Evolutionary conservation across 306 rosid species (phyloP), one percentile per base, ranked within the genome.

Genomic region (Fagus sylvatica): DNA sequence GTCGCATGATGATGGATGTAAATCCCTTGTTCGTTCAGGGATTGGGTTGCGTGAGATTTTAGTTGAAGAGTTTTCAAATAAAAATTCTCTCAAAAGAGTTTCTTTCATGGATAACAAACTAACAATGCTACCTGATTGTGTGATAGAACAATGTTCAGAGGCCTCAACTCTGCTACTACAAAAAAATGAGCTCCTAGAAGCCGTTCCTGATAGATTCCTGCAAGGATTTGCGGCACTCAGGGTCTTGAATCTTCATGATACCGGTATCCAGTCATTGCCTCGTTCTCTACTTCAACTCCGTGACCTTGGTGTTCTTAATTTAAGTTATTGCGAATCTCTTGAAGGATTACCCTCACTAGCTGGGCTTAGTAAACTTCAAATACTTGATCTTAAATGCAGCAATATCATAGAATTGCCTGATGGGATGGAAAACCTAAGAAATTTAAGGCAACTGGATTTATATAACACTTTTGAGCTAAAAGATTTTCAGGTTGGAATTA

Each of bases 261-360:
- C 81, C 37, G 7, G 15, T 1, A 78, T 78, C 72, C 19, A 11
- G 1, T 55, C 71, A 60, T 37, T 78, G 76, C 76, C 81, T 49
- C 17, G 19, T 78, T 78, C 81, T 71, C 51, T 78, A 46, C 65
- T 59, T 71, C 72, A 71, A 13, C 64, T 78, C 22, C 12, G 54
- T 5, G 81, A 78, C 49, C 72, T 78, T 1, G 43, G 43, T 43
- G 74, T 76, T 48, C 81, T 78, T 60, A 64, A 71, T 56, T 60
- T 78, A 59, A 48, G 76, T 0, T 37, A 64, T 39, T 78, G 76
- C 22, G 13, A 2, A 7, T 34, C 8, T 48, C 53, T 71, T n/a
- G 46, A 71, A 60, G 53, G 4, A 51, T 51, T 78, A 3, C 81
- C 81, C 16, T 39, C 53, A 48, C 40, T 78, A 10, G 76, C 57